Base-by-base conservation (phyloP, 257 asterid species). In the Capsicum pubescens region DNA sequence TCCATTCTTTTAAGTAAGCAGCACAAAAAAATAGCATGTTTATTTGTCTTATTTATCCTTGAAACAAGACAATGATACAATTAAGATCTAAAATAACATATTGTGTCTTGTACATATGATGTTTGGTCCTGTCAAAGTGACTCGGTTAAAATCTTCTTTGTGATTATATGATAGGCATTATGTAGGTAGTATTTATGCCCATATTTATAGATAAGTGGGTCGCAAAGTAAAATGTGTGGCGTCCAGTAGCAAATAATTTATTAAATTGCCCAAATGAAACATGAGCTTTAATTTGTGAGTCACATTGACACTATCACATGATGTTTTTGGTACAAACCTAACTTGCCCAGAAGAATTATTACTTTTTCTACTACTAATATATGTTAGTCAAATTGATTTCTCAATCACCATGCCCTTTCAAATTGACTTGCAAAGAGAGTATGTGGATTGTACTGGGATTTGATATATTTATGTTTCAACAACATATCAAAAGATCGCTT, bases 371-470 rank as follows among this genome's bases (percentile, higher is more conserved):
- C 59, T 46, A 13, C 58, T 39, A 11, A 1, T 6, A 48, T 72
- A 72, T 72, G 80, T 48, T 72, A 72, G 59, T 48, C 42, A n/a
- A 72, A 10, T 72, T 72, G 80, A 72, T 72, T 72, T 44, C 79
- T 44, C 44, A 70, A 70, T 70, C 59, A 72, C 44, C 46, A 50
- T 21, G 46, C 44, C 81, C 0, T 50, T 50, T 74, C 61, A 21
- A 52, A 50, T 0, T 7, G 42, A 21, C 81, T 21, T 52, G 81
- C 81, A 50, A 50, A 32, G 39, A 6, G 44, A 74, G 61, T 74
- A 74, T 26, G 26, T 55, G 1, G 46, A 50, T 74, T 74, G 21
- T 13, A 74, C 10, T 26, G 46, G 7, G 19, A 50, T 46, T 74
- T 32, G 0, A 48, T 74, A 19, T 50, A 50, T 4, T 74, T 74